Base-by-base conservation (phyloP, 257 asterid genomes). In the Paulownia fortunei region DNA sequence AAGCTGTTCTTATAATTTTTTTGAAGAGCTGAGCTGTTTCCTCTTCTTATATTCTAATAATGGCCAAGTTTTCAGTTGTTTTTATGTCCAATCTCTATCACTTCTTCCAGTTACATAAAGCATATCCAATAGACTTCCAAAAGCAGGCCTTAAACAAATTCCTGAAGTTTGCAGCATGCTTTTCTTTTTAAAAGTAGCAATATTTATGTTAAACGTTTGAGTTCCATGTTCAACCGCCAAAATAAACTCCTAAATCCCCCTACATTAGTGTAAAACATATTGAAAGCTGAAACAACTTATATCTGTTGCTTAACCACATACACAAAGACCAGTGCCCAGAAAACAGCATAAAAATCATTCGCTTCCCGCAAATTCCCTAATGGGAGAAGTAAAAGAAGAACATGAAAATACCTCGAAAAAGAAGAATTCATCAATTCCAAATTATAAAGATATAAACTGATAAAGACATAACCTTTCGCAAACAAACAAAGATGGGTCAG, bases 381-480 rank as follows among this genome's bases (percentile, higher is more conserved):
- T 3, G 12, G 3, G n/a, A 49, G 32, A 60, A 70, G 77, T 1
- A 49, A 63, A 44, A 67, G 10, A 15, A 73, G 0, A 59, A 47
- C 68, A 2, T 59, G 32, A 21, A 66, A 56, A 26, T 2, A 44
- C 16, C 12, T 41, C 24, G 11, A 26, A 2, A 34, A 69, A 32
- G 8, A 2, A 24, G 3, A 36, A 71, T 2, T 9, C 6, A 59
- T 18, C 30, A 56, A 41, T n/a, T 62, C 34, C 55, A 55, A 54
- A 49, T 16, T 30, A 64, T 41, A 68, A 10, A 47, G 41, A 51
- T 13, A 58, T 70, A 70, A 68, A 77, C 5, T 1, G 16, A 1
- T 55, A 65, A 78, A 71, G 47, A 77, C 32, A 0, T 27, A 27
- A 95, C 99, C 97, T 90, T 82, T 89, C 90, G 49, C 98, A 95